Conservation (phyloP, 257 asterid genomes). For the Gynochthodes officinalis region DNA sequence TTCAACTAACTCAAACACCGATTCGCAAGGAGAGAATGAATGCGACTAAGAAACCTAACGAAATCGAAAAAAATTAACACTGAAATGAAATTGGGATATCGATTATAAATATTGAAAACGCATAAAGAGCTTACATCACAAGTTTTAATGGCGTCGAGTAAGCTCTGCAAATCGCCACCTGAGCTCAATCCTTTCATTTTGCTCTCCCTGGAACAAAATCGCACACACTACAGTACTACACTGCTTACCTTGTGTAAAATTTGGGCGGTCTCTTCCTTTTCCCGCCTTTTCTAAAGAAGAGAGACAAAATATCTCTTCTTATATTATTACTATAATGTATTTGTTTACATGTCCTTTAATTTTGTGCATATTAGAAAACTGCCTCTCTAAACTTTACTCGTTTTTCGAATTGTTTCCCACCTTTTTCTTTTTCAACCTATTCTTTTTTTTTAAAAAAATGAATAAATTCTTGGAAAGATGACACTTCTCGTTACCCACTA, state of each 20-base stretch:
- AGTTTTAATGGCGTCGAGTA: conserved; percentile 60
- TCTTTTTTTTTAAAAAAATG: too few relatives aligned
- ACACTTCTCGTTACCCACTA: too few relatives aligned
- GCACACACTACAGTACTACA: conserved; percentile 21
- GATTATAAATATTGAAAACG: neutral
- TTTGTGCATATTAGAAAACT: neutral
- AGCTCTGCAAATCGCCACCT: conserved; percentile 37
- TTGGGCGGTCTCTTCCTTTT: conserved; percentile 20
- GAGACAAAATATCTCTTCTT: neutral
- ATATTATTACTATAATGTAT: neutral
- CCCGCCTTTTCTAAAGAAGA: conserved; percentile 34
- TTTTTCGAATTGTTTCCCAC: too few relatives aligned
- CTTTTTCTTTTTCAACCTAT: too few relatives aligned
- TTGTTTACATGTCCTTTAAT: neutral
- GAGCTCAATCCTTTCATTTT: conserved; percentile 47
- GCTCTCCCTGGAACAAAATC: conserved; percentile 3
- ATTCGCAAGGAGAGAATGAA: neutral
- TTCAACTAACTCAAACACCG: neutral
- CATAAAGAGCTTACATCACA: conserved; percentile 55
- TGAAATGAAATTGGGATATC: conserved; percentile 1
- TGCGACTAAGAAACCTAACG: neutral
- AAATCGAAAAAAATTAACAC: neutral
- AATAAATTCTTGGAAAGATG: too few relatives aligned
- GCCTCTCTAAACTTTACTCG: neutral
- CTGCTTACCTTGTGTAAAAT: neutral